These are phyloP conservation scores for Pythium insidiosum DNA, from an alignment of 352 stramenopile genomes.

Conservation along the genomic window DNA sequence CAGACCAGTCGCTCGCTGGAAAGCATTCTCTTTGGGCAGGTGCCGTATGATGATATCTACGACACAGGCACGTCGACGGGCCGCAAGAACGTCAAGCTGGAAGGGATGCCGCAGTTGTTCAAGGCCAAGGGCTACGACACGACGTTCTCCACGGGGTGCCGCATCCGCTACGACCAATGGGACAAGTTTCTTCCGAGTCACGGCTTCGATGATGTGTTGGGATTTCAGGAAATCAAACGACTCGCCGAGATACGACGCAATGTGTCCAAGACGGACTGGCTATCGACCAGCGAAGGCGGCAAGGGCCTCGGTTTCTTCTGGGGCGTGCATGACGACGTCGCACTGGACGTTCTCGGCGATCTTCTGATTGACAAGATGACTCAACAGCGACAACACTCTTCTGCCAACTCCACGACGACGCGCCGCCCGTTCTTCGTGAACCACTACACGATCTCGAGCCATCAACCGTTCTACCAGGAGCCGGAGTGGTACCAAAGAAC, in stretches of 20 bases:
- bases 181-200: slow-evolving; percentile 31
- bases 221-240: slow-evolving; percentile 24
- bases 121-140: slow-evolving; percentile 39
- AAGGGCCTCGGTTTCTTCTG: slow-evolving; percentile 21
- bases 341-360: slow-evolving; percentile 34
- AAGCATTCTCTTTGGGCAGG: slow-evolving; percentile 38
- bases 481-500: slow-evolving; percentile 27
- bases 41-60: slow-evolving; percentile 32
- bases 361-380: slow-evolving; percentile 33
- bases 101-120: slow-evolving; percentile 42
- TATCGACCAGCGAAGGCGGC: slow-evolving; percentile 7
- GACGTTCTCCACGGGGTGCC: slow-evolving; percentile 36
- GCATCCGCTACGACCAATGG: slow-evolving; percentile 40
- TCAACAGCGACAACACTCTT: slow-evolving; percentile 15
- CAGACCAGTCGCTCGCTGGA: slow-evolving; percentile 47
- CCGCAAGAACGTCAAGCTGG: slow-evolving; percentile 19
- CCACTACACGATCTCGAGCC: slow-evolving; percentile 54
- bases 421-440: slow-evolving; percentile 37
- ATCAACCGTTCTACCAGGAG: slow-evolving; percentile 25
- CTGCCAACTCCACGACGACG: no score
- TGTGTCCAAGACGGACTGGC: slow-evolving; percentile 25
- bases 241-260: slow-evolving; percentile 21
- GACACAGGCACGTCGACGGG: slow-evolving; percentile 28
- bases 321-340: slow-evolving; percentile 52
- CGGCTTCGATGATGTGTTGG: slow-evolving; percentile 39